A percentile compares a stretch with the other conserved stretches of the same genome.
phyloP scores from a whole-genome alignment of 495 filamentous ascomycete species.

The Tetracladium setigerum region DNA sequence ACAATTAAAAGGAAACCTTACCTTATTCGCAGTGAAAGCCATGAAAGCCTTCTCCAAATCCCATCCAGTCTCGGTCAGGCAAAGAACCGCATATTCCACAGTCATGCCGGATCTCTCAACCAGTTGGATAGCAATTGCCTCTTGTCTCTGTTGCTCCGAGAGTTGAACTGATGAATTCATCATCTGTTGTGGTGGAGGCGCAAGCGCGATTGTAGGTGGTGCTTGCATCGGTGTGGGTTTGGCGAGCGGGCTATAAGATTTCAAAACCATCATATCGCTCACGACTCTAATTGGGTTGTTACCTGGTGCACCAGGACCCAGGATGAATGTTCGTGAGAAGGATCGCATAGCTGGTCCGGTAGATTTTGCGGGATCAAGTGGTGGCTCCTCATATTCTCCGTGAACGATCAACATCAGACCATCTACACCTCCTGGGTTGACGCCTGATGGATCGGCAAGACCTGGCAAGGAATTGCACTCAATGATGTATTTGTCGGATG shows the following conservation, averaged over 20 bases:
- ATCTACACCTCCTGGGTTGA: slow-evolving; percentile 55
- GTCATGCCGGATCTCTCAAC: slow-evolving; percentile 20
- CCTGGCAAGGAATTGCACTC: slow-evolving; percentile 74
- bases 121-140: slow-evolving; percentile 14
- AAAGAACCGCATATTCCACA: slow-evolving; percentile 14
- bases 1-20: slow-evolving; percentile 1
- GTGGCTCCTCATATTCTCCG: slow-evolving; percentile 81
- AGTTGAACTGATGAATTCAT: slow-evolving; percentile 4
- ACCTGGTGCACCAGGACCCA: slow-evolving; percentile 62
- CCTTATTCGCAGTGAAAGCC: slow-evolving; percentile 20
- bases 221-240: slow-evolving; percentile 7
- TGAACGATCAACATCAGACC: slow-evolving; percentile 76
- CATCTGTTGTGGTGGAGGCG: background rate
- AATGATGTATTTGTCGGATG: slow-evolving; percentile 64
- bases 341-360: slow-evolving; percentile 53
- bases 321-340: slow-evolving; percentile 78
- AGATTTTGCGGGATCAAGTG: slow-evolving; percentile 40
- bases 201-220: background rate
- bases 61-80: slow-evolving; percentile 21
- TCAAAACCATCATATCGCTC: slow-evolving; percentile 68
- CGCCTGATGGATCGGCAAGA: slow-evolving; percentile 61
- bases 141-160: slow-evolving; percentile 4
- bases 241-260: slow-evolving; percentile 43
- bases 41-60: slow-evolving; percentile 19
- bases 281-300: slow-evolving; percentile 62